Evolutionary conservation across 495 filamentous ascomycete genomes (phyloP).

Genomic region (Xylaria acuta): DNA sequence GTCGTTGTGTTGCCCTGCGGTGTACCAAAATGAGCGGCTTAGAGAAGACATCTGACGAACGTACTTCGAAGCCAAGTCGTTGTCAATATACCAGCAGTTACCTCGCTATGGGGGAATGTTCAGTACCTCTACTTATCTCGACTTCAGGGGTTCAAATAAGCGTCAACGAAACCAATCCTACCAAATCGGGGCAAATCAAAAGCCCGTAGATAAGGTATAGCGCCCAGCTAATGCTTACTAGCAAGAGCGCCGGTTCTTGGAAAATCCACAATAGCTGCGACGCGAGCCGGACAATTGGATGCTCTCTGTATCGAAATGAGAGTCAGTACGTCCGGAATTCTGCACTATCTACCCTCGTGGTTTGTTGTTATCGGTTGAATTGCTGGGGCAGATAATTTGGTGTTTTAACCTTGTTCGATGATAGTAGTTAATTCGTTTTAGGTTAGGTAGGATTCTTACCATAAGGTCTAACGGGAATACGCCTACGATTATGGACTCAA

Average conservation of each 20-base stretch:
- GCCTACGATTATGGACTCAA: not conserved
- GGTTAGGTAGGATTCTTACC: not conserved
- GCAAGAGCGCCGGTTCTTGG: constrained; percentile 4
- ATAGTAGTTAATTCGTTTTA: not conserved
- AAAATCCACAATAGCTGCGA: not conserved
- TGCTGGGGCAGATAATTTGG: not conserved
- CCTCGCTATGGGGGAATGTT: not conserved
- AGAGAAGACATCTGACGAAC: not conserved
- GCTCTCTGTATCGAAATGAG: not conserved
- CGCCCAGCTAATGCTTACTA: constrained; percentile 5
- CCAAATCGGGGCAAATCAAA: not conserved
- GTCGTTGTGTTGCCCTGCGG: not conserved
- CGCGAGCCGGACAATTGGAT: not conserved
- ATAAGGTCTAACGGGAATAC: not conserved
- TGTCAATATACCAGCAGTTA: constrained; percentile 17
- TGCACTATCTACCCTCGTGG: not conserved
- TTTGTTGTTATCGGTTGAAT: not conserved
- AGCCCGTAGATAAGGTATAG: not conserved
- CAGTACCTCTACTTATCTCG: constrained; percentile 7
- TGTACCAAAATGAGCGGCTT: not conserved
- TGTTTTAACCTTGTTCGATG: constrained; percentile 3
- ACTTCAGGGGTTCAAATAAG: not conserved
- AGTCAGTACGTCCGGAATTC: not conserved
- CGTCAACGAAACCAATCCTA: not conserved
- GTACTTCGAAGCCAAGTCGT: not conserved